A percentile compares a stretch with the other conserved stretches of the same genome.
Evolutionary conservation across 2,329 filamentous ascomycete genomes (phyloP).

Genomic region (Phaeosphaeriaceae sp.): DNA sequence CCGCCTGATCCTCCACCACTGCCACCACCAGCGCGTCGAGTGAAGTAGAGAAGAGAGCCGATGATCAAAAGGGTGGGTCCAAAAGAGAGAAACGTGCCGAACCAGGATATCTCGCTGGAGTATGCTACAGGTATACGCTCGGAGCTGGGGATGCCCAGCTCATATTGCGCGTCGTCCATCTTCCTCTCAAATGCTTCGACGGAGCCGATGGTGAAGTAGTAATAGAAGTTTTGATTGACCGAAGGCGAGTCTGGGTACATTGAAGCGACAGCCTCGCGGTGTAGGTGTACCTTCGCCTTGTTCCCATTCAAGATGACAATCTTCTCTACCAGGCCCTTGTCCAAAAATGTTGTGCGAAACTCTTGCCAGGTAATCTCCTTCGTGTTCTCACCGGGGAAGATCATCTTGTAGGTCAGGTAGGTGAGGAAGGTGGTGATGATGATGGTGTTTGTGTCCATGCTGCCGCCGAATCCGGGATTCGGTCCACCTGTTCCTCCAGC

Average conservation of each 20-base stretch:
- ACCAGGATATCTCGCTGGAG: slow-evolving; percentile 74
- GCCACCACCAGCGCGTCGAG: slow-evolving; percentile 74
- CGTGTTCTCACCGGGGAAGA: slow-evolving; percentile 70
- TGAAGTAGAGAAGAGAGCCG: slow-evolving; percentile 80
- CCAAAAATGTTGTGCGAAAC: slow-evolving; percentile 88
- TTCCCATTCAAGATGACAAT: slow-evolving; percentile 80
- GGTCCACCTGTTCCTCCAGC: slow-evolving; percentile 15
- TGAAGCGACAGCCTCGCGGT: slow-evolving; percentile 74
- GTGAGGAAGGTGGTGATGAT: slow-evolving; percentile 66
- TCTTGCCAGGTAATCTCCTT: slow-evolving; percentile 98
- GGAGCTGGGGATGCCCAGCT: slow-evolving; percentile 82
- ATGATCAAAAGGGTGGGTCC: slow-evolving; percentile 88
- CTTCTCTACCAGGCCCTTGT: slow-evolving; percentile 95
- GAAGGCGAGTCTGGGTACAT: slow-evolving; percentile 80
- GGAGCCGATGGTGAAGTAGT: slow-evolving; percentile 95
- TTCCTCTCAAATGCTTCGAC: slow-evolving; percentile 90
- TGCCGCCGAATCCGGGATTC: slow-evolving; percentile 32
- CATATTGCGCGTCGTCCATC: slow-evolving; percentile 85
- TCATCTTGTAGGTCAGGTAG: slow-evolving; percentile 65
- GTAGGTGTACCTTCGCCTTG: slow-evolving; percentile 79
- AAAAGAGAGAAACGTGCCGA: slow-evolving; percentile 78
- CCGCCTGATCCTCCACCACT: slow-evolving; percentile 70
- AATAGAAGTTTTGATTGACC: slow-evolving; percentile 73
- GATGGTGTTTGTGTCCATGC: slow-evolving; percentile 62
- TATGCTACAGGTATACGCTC: slow-evolving; percentile 95